Base-by-base conservation (phyloP, 768 basidiomycete genomes). In the Piloderma croceum region DNA sequence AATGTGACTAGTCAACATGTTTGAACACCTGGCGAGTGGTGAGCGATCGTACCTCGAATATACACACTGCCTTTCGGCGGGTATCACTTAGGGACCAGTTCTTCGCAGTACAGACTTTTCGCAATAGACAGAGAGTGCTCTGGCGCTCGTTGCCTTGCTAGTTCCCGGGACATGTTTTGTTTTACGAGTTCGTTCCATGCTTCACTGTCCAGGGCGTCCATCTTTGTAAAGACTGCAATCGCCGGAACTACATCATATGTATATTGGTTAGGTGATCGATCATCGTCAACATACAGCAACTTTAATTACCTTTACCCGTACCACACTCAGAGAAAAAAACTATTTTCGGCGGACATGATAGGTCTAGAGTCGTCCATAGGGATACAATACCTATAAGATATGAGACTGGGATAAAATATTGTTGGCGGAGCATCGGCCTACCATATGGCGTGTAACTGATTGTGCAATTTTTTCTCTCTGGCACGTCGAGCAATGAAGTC, bases 401-500 rank as follows among this genome's bases (percentile, higher is more conserved):
- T 29, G 27, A 15, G 9, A 29, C 10, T n/a, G n/a, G n/a, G n/a
- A n/a, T 29, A 29, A 29, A 29, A 29, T 29, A 29, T 29, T n/a
- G n/a, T n/a, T n/a, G n/a, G n/a, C n/a, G n/a, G n/a, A n/a, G n/a
- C n/a, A n/a, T n/a, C 27, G 27, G n/a, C n/a, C n/a, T 29, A 29
- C 27, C 27, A 29, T 9, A 29, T 29, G 27, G 27, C 27, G n/a
- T 29, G 27, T 23, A 25, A 21, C 36, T 41, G 33, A 17, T 22
- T 11, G 41, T 25, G 17, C 10, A 49, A 41, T 3, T 25, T 27
- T 23, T 33, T 24, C 7, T 25, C 25, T 7, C 35, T 12, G 17
- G 39, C 42, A 10, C 47, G 39, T 11, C 20, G 18, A 7, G 6
- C 18, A 24, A 52, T 31, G 17, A 49, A 52, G 6, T 20, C 18